Conservation (phyloP, 108 stramenopile genomes). For the Skeletonema menzelii region DNA sequence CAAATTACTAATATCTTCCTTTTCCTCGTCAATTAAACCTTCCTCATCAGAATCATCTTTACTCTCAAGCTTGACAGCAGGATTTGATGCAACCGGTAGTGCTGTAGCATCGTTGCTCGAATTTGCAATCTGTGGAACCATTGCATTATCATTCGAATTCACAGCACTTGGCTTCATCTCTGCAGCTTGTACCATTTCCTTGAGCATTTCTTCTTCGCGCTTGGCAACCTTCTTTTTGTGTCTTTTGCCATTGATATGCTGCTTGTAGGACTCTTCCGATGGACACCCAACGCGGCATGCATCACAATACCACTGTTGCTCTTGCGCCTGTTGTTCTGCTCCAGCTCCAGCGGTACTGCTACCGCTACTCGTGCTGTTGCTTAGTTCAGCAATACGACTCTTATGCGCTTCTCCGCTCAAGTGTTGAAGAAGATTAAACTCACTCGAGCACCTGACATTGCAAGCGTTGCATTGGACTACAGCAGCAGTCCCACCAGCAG, state of each 20-base stretch:
- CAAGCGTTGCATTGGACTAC: conserved; percentile 1
- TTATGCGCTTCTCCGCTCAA: conserved; percentile 3
- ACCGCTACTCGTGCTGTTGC: not conserved
- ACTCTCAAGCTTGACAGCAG: not conserved
- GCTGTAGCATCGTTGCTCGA: not conserved
- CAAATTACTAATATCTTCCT: conserved; percentile 37
- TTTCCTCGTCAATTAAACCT: conserved; percentile 42
- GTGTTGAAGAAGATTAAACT: not conserved
- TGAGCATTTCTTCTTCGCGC: conserved; percentile 12
- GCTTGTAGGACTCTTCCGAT: conserved; percentile 4
- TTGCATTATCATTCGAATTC: not conserved
- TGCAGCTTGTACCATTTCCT: not conserved
- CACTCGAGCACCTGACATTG: not conserved
- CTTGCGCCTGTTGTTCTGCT: not conserved
- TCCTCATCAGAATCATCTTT: conserved; percentile 42
- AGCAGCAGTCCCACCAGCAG: not conserved
- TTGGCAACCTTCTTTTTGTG: conserved; percentile 8
- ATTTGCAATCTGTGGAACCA: not conserved
- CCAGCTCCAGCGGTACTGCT: not conserved
- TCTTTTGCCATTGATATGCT: conserved; percentile 13
- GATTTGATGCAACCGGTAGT: not conserved
- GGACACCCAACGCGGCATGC: conserved; percentile 13
- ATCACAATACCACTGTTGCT: not conserved
- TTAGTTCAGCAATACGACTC: not conserved
- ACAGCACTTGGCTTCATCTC: not conserved